These are phyloP conservation scores for Termitomyces sp. DNA, from an alignment of 768 basidiomycete genomes.

Conservation along the genomic window DNA sequence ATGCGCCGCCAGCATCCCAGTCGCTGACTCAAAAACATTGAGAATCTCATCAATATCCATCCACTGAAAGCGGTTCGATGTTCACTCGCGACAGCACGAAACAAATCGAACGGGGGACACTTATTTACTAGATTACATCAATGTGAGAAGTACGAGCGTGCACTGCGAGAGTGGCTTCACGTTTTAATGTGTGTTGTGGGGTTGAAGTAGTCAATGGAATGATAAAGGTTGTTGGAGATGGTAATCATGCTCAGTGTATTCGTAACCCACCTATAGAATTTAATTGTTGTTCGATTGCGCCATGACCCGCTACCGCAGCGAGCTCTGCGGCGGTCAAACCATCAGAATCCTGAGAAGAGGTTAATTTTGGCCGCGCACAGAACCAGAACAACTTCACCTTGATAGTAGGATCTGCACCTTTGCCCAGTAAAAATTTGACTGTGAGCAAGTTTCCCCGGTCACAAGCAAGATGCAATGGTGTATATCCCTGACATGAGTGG, in stretches of 20 bases:
- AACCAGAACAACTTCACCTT: slow-evolving; percentile 35
- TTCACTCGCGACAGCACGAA: neutral
- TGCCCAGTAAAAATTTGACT: slow-evolving; percentile 52
- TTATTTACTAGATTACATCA: neutral
- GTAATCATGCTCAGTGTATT: neutral
- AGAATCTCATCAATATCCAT: neutral
- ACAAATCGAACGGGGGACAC: neutral
- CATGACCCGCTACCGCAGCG: slow-evolving; percentile 53
- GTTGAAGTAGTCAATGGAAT: neutral
- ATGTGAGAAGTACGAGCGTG: neutral
- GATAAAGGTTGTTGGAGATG: neutral
- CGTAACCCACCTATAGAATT: neutral
- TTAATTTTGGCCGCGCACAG: neutral
- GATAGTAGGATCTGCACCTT: slow-evolving; percentile 59
- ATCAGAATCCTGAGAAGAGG: slow-evolving; percentile 54
- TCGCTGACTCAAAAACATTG: neutral
- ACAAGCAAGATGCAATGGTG: slow-evolving; percentile 80
- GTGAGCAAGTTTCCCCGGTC: slow-evolving; percentile 67
- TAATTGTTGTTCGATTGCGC: slow-evolving; percentile 40
- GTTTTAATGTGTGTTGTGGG: neutral
- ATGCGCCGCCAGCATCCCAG: neutral
- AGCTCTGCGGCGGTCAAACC: slow-evolving; percentile 56
- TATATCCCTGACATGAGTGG: slow-evolving; percentile 72
- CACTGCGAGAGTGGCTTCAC: neutral
- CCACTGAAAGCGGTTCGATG: neutral